These are phyloP conservation scores for Saksenaea vasiformis DNA, from an alignment of 371 early-diverging fungal species.

Conservation along the genomic window DNA sequence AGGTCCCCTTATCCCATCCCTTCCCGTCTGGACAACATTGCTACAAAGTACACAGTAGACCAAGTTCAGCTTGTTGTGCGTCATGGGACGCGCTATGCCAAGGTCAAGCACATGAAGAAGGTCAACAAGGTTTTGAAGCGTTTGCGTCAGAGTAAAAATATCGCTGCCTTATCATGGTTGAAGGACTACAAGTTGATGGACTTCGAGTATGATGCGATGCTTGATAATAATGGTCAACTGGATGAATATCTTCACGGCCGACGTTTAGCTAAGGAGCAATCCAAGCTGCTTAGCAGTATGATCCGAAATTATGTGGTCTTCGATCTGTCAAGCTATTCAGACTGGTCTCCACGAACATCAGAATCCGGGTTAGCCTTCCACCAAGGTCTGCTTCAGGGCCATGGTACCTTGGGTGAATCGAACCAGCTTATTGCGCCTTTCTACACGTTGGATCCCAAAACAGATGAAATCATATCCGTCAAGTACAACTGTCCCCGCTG, in stretches of 20 bases:
- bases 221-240: constrained; percentile 22
- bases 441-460: constrained; percentile 2
- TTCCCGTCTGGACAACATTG: not conserved
- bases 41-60: constrained; percentile 7
- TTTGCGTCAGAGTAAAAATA: constrained; percentile 12
- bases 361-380: constrained; percentile 7
- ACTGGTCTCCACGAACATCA: not conserved
- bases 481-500: constrained; percentile 1
- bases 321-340: not conserved
- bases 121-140: constrained; percentile 13
- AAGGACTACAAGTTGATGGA: constrained; percentile 18
- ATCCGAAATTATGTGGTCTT: not conserved
- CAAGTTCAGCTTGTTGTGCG: constrained; percentile 35
- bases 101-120: constrained; percentile 18
- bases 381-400: constrained; percentile 5
- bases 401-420: not conserved
- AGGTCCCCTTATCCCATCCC: constrained; percentile 4
- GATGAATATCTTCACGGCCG: constrained; percentile 27
- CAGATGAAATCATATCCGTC: not conserved
- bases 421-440: constrained; percentile 5
- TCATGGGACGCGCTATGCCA: constrained; percentile 36
- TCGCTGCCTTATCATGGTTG: constrained; percentile 17
- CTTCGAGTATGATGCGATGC: not conserved
- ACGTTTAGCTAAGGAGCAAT: constrained; percentile 15
- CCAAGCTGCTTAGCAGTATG: not conserved